A percentile compares a stretch with the other conserved stretches of the same genome.
phyloP scores from a whole-genome alignment of 306 rosid species.

The Cotoneaster glaucophyllus region DNA sequence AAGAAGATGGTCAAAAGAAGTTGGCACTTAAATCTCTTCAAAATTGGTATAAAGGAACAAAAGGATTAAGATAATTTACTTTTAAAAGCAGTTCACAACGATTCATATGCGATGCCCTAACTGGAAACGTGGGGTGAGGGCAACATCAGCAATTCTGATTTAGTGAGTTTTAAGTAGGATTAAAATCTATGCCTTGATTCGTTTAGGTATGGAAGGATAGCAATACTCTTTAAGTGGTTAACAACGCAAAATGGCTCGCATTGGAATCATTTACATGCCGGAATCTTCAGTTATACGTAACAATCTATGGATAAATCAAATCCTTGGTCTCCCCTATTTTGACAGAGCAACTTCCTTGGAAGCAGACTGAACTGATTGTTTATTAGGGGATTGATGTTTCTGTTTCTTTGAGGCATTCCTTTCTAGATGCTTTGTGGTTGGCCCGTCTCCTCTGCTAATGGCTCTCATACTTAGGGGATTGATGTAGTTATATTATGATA shows the following conservation, averaged over 20 bases:
- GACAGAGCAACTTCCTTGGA: slow-evolving; percentile 42
- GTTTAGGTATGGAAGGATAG: background rate
- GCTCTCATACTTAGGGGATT: slow-evolving; percentile 37
- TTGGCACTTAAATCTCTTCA: background rate
- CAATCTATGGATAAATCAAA: background rate
- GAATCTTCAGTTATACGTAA: background rate
- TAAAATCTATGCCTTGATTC: background rate
- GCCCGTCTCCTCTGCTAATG: slow-evolving; percentile 64
- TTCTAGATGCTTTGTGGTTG: slow-evolving; percentile 33
- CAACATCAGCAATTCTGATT: background rate
- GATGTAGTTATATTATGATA: slow-evolving; percentile 54
- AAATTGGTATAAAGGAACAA: background rate
- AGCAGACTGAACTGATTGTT: slow-evolving; percentile 58
- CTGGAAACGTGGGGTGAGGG: background rate
- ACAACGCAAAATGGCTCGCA: background rate
- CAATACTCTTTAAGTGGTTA: background rate
- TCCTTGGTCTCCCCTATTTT: background rate
- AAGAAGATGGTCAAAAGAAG: background rate
- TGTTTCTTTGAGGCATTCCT: slow-evolving; percentile 63
- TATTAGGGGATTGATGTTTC: slow-evolving; percentile 65
- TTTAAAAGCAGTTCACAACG: background rate
- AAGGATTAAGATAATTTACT: background rate
- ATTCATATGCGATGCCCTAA: background rate
- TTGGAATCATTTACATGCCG: background rate
- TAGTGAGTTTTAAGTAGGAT: background rate